Percentiles rank a stretch among this genome's conserved stretches.
These are phyloP conservation scores for Vitellaria paradoxa DNA, from an alignment of 179 eudicot genomes.

Conservation along the genomic window DNA sequence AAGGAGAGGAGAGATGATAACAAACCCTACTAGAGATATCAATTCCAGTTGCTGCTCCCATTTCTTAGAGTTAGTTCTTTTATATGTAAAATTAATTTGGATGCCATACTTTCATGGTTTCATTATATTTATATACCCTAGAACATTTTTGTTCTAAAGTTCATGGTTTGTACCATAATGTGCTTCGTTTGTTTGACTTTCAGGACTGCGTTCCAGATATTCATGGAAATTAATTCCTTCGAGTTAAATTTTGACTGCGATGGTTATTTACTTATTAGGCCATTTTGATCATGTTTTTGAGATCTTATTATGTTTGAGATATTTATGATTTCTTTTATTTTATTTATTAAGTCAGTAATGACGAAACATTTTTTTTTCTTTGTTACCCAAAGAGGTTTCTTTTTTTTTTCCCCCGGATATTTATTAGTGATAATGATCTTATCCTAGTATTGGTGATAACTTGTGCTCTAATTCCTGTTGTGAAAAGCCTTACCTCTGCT, in stretches of 20 bases:
- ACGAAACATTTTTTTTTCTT: not conserved
- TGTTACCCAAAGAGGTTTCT: not conserved
- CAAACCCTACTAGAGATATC: not conserved
- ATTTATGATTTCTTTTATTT: not conserved
- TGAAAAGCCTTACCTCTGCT: slow-evolving; percentile 4
- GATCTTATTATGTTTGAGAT: not conserved
- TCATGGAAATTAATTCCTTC: not conserved
- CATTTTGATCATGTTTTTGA: not conserved
- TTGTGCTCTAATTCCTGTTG: slow-evolving; percentile 1
- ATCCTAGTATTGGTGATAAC: not conserved
- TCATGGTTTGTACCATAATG: not conserved
- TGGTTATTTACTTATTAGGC: not conserved
- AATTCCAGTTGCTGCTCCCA: no score
- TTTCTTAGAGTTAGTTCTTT: no score
- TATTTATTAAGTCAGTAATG: not conserved
- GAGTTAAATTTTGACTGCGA: not conserved
- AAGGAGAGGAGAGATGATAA: not conserved
- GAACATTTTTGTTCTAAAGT: not conserved
- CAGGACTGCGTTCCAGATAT: not conserved
- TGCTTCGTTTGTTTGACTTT: not conserved
- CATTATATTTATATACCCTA: not conserved
- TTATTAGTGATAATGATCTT: slow-evolving; percentile 8
- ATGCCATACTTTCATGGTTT: not conserved
- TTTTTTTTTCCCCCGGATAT: not conserved
- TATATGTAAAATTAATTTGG: not conserved